Conservation (phyloP, 495 filamentous ascomycete species). For the Penicillium steckii region DNA sequence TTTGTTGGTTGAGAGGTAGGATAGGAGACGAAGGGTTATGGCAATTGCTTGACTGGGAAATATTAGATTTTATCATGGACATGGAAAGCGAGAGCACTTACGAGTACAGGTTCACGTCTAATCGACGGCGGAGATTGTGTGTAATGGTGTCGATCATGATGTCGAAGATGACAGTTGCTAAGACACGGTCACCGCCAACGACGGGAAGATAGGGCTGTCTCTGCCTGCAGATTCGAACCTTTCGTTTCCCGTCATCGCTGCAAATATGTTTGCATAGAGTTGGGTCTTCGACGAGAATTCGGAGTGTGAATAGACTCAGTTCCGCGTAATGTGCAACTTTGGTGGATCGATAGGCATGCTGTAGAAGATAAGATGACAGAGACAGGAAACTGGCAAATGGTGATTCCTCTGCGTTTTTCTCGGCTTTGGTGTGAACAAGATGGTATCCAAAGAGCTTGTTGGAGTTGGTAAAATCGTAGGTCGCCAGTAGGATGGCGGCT, state of each 20-base stretch:
- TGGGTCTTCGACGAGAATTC: conserved; percentile 85
- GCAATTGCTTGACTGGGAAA: conserved; percentile 55
- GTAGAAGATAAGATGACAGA: conserved; percentile 85
- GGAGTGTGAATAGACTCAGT: conserved; percentile 77
- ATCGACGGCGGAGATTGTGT: conserved; percentile 82
- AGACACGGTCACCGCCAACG: conserved; percentile 64
- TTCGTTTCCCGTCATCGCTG: conserved; percentile 71
- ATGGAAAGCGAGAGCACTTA: conserved; percentile 23
- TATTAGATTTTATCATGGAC: not conserved
- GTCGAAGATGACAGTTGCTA: conserved; percentile 77
- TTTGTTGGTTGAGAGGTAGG: conserved; percentile 77
- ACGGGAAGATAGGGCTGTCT: conserved; percentile 83
- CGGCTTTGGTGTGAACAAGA: conserved; percentile 60
- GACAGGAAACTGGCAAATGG: conserved; percentile 85
- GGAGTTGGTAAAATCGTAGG: conserved; percentile 90
- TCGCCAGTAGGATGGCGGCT: conserved; percentile 74
- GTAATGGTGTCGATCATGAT: conserved; percentile 86
- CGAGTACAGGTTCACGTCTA: conserved; percentile 85
- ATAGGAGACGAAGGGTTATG: conserved; percentile 75
- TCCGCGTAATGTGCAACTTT: conserved; percentile 78
- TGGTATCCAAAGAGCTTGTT: conserved; percentile 95
- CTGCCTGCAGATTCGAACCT: conserved; percentile 86
- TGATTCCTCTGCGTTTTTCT: conserved; percentile 65
- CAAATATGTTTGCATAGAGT: conserved; percentile 81
- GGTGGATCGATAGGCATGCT: conserved; percentile 84